phyloP scores from a whole-genome alignment of 495 filamentous ascomycete species.

The Lasiosphaeria ovina region DNA sequence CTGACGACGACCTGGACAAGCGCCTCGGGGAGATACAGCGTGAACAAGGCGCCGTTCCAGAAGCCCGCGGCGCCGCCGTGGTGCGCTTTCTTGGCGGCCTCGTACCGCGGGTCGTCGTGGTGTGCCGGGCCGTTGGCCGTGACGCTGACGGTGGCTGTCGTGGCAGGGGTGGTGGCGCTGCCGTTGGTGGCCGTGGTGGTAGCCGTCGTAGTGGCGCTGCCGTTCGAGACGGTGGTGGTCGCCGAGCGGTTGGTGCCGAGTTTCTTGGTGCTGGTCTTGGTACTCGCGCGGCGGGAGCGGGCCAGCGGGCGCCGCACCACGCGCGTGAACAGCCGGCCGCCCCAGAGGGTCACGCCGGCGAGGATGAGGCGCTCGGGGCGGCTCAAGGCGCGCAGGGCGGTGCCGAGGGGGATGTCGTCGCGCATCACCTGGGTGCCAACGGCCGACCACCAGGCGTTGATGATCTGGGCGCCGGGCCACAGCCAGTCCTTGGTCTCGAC shows the following conservation, averaged over 20 bases:
- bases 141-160: not conserved
- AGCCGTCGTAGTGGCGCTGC: too few relatives aligned
- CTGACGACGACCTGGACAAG: constrained; percentile 52
- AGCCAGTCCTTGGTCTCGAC: constrained; percentile 58
- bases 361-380: constrained; percentile 54
- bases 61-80: constrained; percentile 31
- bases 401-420: constrained; percentile 36
- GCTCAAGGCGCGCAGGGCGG: constrained; percentile 44
- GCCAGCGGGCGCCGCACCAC: constrained; percentile 35
- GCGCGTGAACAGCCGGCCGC: constrained; percentile 51
- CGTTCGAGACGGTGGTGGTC: too few relatives aligned
- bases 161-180: constrained; percentile 32
- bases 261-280: too few relatives aligned
- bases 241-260: too few relatives aligned
- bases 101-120: constrained; percentile 55
- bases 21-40: constrained; percentile 52
- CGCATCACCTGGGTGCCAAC: constrained; percentile 45
- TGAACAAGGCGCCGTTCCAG: constrained; percentile 52
- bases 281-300: too few relatives aligned
- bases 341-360: constrained; percentile 54
- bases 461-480: constrained; percentile 53
- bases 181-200: too few relatives aligned
- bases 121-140: constrained; percentile 10
- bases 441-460: constrained; percentile 59
- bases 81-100: constrained; percentile 44